phyloP scores from a whole-genome alignment of 441 rosid genomes.

The Flueggea neowawraea region DNA sequence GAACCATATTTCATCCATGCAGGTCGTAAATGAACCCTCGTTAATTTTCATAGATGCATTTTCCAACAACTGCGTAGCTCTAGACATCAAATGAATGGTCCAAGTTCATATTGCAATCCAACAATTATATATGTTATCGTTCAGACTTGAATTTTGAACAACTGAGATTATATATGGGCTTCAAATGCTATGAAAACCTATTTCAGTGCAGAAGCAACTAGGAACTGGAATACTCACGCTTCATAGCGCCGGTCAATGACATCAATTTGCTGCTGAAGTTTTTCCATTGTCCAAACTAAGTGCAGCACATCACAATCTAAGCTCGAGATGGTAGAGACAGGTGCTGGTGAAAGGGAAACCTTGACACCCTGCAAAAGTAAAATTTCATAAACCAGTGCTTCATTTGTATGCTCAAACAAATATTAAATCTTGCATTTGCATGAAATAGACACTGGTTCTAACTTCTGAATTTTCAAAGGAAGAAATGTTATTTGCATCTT shows the following conservation, averaged over 20 bases:
- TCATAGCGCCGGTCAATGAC: conserved; percentile 61
- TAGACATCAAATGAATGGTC: no score
- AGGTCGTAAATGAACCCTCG: no score
- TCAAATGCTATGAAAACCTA: conserved; percentile 1
- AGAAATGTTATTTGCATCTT: no score
- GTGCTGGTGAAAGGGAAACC: conserved; percentile 55
- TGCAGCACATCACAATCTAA: conserved; percentile 71
- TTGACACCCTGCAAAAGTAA: conserved; percentile 73
- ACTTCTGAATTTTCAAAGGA: no score
- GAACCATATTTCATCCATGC: no score
- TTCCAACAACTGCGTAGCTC: no score
- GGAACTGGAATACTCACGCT: conserved; percentile 36
- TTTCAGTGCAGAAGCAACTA: conserved; percentile 8
- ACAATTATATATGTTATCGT: not conserved
- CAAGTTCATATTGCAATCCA: no score
- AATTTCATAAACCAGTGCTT: not conserved
- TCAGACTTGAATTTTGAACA: not conserved
- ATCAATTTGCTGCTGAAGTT: conserved; percentile 75
- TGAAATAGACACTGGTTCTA: no score
- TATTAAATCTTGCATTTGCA: not conserved
- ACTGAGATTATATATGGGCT: not conserved
- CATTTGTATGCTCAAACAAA: not conserved
- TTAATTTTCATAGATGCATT: no score
- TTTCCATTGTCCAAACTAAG: conserved; percentile 73
- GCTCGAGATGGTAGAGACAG: conserved; percentile 47